Conservation (phyloP, 2,329 filamentous ascomycete genomes). For the Aspergillus pseudoglaucus region DNA sequence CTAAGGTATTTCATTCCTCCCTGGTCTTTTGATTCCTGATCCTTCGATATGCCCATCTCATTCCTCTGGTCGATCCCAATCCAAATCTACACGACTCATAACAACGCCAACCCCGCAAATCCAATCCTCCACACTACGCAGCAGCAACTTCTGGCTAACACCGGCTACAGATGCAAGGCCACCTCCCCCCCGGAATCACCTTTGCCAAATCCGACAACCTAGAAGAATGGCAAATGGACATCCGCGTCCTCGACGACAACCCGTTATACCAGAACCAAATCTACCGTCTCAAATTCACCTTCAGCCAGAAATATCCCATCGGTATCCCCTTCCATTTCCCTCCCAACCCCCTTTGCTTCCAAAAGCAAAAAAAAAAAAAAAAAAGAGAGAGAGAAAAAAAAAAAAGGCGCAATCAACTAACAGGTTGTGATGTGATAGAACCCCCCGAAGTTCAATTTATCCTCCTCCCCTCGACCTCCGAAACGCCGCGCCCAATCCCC, state of each 20-base stretch:
- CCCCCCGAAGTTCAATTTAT: conserved; percentile 91
- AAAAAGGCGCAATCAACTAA: not conserved
- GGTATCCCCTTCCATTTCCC: conserved; percentile 47
- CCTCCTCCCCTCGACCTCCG: conserved; percentile 42
- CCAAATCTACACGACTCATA: not conserved
- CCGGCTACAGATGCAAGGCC: conserved; percentile 46
- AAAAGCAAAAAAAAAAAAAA: too few species aligned
- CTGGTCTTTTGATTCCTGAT: not conserved
- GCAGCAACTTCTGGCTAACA: not conserved
- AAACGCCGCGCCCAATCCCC: conserved; percentile 59
- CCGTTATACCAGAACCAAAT: conserved; percentile 75
- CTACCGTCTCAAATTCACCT: conserved; percentile 82
- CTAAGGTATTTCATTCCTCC: conserved; percentile 40
- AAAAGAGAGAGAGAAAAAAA: too few species aligned
- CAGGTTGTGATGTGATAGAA: conserved; percentile 50
- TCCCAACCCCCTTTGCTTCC: too few species aligned
- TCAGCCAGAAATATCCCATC: conserved; percentile 80
- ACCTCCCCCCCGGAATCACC: conserved; percentile 62
- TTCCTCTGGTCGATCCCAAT: too few species aligned
- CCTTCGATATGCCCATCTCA: not conserved
- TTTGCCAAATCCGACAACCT: conserved; percentile 77
- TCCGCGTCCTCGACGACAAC: conserved; percentile 81
- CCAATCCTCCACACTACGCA: too few species aligned
- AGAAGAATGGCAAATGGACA: conserved; percentile 87
- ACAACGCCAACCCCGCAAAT: too few species aligned